Base-by-base conservation (phyloP, 805 yeast genomes). In the Soucietia sequanensis region DNA sequence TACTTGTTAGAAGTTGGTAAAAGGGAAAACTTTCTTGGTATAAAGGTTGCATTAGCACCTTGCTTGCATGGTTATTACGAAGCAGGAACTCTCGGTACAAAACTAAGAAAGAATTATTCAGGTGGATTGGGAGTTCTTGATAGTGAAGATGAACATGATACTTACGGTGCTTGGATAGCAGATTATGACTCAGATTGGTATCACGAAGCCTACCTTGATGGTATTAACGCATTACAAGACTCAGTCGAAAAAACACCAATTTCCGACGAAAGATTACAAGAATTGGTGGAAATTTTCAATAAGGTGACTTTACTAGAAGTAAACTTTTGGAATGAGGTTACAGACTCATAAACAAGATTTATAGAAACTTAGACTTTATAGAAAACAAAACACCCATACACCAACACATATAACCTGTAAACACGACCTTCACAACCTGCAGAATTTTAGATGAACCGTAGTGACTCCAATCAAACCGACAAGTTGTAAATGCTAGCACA, bases 61-160 rank as follows among this genome's bases (percentile, higher is more conserved):
- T 85, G 95, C 55, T 58, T 84, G 31, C 72, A 80, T 52, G 95
- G 95, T 1, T 83, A 83, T 52, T 74, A 73, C 23, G 68, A 73
- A 31, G 88, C 89, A 2, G 75, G 77, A 0, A 27, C 39, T 2
- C 59, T 39, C 44, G 75, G 67, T 1, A 27, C 31, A 6, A 27
- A 37, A 3, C 35, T 56, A 4, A 36, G 65, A 28, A 27, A 36
- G 19, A 44, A 51, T 5, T 12, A 13, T 7, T 21, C 23, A 8
- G 23, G 23, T 11, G 8, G 10, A 8, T 46, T 56, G 15, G 62
- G 64, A 4, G 52, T 31, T 3, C 35, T 52, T 16, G 34, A 37
- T 2, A 15, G 42, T 6, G 31, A 41, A 17, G 58, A 52, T 4
- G 49, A 52, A 14, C 38, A 65, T 4, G 54, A 61, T 2, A 52